Evolutionary conservation across 2,329 filamentous ascomycete genomes (phyloP).

Genomic region (Nothomitra cinnamomea): DNA sequence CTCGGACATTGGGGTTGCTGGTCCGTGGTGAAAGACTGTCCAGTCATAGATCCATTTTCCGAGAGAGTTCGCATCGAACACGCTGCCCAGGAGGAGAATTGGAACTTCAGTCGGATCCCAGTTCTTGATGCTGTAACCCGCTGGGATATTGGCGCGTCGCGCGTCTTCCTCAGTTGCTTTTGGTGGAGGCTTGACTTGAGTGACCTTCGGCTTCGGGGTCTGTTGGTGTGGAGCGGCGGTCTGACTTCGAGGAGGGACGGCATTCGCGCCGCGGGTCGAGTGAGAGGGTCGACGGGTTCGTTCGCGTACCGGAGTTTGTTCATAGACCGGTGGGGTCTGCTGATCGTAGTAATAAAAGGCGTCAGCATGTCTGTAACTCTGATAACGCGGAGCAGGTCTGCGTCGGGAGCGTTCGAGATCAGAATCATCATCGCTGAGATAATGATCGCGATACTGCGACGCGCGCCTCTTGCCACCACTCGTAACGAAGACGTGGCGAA

Average conservation of each 20-base stretch:
- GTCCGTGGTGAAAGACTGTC: slow-evolving; percentile 81
- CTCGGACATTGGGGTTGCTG: slow-evolving; percentile 68
- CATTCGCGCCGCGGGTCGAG: slow-evolving; percentile 26
- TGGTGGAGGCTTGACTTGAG: slow-evolving; percentile 22
- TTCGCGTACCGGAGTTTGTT: slow-evolving; percentile 18
- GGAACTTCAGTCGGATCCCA: slow-evolving; percentile 93
- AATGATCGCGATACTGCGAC: not conserved
- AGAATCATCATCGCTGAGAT: slow-evolving; percentile 16
- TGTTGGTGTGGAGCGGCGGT: slow-evolving; percentile 17
- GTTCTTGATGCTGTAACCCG: slow-evolving; percentile 90
- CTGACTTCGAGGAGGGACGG: slow-evolving; percentile 8
- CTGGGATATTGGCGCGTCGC: slow-evolving; percentile 51
- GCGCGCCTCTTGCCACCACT: slow-evolving; percentile 6
- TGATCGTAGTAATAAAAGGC: slow-evolving; percentile 25
- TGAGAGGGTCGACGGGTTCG: slow-evolving; percentile 38
- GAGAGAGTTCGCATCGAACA: slow-evolving; percentile 92
- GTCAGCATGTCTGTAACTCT: slow-evolving; percentile 37
- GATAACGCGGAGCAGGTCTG: slow-evolving; percentile 19
- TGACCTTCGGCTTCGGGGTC: slow-evolving; percentile 18
- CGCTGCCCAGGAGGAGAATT: slow-evolving; percentile 83
- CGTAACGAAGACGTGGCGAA: slow-evolving; percentile 32
- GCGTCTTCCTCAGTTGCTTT: slow-evolving; percentile 50
- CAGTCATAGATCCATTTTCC: slow-evolving; percentile 99
- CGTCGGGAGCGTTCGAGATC: slow-evolving; percentile 16
- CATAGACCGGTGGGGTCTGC: slow-evolving; percentile 15